phyloP scores from a whole-genome alignment of 2,329 filamentous ascomycete genomes.

The Penicillium psychrosexuale region DNA sequence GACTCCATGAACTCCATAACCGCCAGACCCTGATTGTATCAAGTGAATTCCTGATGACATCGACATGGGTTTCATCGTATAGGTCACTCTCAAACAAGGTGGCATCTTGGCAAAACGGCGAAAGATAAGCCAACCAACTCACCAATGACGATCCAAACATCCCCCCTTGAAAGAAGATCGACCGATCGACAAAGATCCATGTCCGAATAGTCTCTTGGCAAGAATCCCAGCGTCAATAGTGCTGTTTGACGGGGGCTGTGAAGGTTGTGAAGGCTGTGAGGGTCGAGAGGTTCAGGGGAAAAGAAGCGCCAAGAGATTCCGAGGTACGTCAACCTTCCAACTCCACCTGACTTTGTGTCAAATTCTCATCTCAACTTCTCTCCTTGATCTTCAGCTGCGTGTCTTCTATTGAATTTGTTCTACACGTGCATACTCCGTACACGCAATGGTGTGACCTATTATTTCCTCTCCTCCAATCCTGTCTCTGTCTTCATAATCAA shows the following conservation, averaged over 20 bases:
- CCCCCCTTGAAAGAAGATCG: not conserved
- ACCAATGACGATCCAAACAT: slow-evolving; percentile 3
- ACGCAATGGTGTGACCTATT: slow-evolving; percentile 6
- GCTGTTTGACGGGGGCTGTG: slow-evolving; percentile 12
- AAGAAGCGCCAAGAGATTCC: not conserved
- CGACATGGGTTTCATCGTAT: not conserved
- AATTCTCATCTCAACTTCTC: not conserved
- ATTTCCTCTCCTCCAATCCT: not conserved
- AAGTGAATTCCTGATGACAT: not conserved
- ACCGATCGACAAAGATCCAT: slow-evolving; percentile 10
- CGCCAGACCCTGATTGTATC: no score
- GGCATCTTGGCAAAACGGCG: slow-evolving; percentile 11
- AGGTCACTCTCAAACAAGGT: no score
- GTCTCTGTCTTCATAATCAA: slow-evolving; percentile 17
- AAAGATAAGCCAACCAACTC: not conserved
- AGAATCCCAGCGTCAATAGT: slow-evolving; percentile 14
- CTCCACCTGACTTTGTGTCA: not conserved
- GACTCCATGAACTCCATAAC: not conserved
- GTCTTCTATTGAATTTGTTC: not conserved
- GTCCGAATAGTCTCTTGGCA: slow-evolving; percentile 12
- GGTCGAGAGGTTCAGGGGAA: slow-evolving; percentile 15
- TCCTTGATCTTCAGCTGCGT: not conserved
- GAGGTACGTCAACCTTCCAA: not conserved
- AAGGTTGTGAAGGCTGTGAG: slow-evolving; percentile 24
- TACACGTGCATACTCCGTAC: not conserved